phyloP scores from a whole-genome alignment of 116 monocot genomes.

The Trichopus zeylanicus region DNA sequence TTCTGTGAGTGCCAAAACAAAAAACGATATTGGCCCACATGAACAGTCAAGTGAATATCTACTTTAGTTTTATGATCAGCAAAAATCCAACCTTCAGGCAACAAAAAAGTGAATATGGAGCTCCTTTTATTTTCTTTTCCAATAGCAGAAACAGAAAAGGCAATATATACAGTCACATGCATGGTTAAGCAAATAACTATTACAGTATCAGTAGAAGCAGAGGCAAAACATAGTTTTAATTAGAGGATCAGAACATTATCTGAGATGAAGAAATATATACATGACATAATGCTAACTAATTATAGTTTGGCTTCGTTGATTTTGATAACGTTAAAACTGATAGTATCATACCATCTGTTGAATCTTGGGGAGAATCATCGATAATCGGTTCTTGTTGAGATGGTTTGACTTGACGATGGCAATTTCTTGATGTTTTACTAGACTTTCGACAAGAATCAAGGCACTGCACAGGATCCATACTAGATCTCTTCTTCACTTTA shows the following conservation, averaged over 20 bases:
- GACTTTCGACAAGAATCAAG: slow-evolving; percentile 24
- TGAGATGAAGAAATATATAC: too few relatives aligned
- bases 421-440: slow-evolving; percentile 25
- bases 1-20: background rate
- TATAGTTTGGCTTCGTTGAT: background rate
- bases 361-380: slow-evolving; percentile 6
- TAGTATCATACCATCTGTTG: slow-evolving; percentile 16
- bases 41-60: background rate
- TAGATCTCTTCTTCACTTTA: slow-evolving; percentile 33
- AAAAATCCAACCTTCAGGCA: background rate
- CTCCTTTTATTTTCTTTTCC: background rate
- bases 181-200: background rate
- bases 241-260: too few relatives aligned
- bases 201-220: too few relatives aligned
- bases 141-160: background rate
- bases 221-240: too few relatives aligned
- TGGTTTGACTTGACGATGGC: slow-evolving; percentile 17
- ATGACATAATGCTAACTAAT: too few relatives aligned
- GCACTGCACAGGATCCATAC: slow-evolving; percentile 10
- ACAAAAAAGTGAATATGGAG: background rate
- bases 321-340: background rate
- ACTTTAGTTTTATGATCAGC: too few relatives aligned
- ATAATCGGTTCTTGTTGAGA: background rate
- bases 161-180: background rate
- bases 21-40: background rate